These are phyloP conservation scores for Zopfochytrium polystomum DNA, from an alignment of 371 early-diverging fungal genomes.

Conservation along the genomic window DNA sequence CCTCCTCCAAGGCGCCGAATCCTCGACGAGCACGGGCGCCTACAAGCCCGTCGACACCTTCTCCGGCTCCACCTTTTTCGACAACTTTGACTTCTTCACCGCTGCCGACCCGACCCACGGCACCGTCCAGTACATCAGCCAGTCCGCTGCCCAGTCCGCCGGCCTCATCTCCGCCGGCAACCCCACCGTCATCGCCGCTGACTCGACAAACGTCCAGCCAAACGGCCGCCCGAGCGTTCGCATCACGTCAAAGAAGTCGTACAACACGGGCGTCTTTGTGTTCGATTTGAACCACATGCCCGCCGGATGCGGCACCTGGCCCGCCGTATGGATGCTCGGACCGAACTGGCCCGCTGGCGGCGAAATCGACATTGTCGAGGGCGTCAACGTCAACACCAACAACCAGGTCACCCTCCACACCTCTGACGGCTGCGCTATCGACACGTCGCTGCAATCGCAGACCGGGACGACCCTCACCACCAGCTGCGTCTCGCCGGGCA, in stretches of 20 bases:
- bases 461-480: neutral
- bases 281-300: constrained; percentile 44
- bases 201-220: constrained; percentile 18
- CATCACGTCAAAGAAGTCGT: constrained; percentile 19
- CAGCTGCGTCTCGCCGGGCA: constrained; percentile 19
- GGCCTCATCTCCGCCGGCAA: neutral
- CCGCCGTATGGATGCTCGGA: constrained; percentile 44
- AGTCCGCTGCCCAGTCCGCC: constrained; percentile 23
- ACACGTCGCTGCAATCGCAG: neutral
- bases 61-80: constrained; percentile 6
- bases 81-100: constrained; percentile 41
- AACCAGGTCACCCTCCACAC: constrained; percentile 29
- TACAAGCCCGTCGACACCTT: constrained; percentile 4
- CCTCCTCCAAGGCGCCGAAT: no score
- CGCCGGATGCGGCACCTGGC: constrained; percentile 44
- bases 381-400: constrained; percentile 28
- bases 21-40: neutral
- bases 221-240: constrained; percentile 37
- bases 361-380: constrained; percentile 51
- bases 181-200: constrained; percentile 22
- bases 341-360: constrained; percentile 38
- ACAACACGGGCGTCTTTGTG: constrained; percentile 29
- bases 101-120: constrained; percentile 50
- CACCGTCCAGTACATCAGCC: constrained; percentile 43
- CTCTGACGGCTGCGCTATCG: constrained; percentile 12